phyloP scores from a whole-genome alignment of 208 protist species.

The Leptomonas pyrrhocoris region DNA sequence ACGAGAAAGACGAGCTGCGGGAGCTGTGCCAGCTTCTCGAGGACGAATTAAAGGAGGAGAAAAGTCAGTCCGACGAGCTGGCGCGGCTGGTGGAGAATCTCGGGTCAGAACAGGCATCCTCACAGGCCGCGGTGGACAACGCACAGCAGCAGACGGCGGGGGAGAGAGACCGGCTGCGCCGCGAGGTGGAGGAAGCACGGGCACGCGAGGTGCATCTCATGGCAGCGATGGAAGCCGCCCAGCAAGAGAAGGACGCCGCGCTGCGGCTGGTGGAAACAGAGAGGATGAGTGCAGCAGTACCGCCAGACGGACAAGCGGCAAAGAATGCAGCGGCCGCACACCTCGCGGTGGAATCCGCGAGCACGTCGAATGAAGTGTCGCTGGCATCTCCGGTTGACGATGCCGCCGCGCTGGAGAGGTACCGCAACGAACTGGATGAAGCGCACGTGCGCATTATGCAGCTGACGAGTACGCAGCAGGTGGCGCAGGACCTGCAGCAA shows the following conservation, averaged over 20 bases:
- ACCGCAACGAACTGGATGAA: slow-evolving; percentile 25
- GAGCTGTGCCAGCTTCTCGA: slow-evolving; percentile 48
- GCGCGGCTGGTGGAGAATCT: slow-evolving; percentile 27
- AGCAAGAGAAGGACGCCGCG: not conserved
- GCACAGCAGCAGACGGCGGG: slow-evolving; percentile 16
- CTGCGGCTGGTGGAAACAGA: not conserved
- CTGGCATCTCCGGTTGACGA: not conserved
- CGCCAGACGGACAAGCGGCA: not conserved
- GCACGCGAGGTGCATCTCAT: slow-evolving; percentile 7
- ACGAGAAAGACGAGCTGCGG: slow-evolving; percentile 41
- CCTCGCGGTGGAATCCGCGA: too few relatives aligned
- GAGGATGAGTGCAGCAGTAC: not conserved
- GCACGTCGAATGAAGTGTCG: not conserved
- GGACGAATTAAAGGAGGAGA: slow-evolving; percentile 42
- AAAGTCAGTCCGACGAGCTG: slow-evolving; percentile 39
- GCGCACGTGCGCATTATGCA: slow-evolving; percentile 22
- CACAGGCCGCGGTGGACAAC: slow-evolving; percentile 21
- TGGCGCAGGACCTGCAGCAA: slow-evolving; percentile 28
- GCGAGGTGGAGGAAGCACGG: slow-evolving; percentile 21
- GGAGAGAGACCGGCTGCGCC: slow-evolving; percentile 19
- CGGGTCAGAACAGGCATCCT: slow-evolving; percentile 21
- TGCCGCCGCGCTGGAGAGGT: slow-evolving; percentile 17
- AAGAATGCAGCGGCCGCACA: not conserved
- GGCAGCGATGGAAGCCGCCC: slow-evolving; percentile 4
- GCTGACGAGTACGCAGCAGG: slow-evolving; percentile 23